phyloP scores from a whole-genome alignment of 768 basidiomycete genomes.

The Boletellus ananiceps region DNA sequence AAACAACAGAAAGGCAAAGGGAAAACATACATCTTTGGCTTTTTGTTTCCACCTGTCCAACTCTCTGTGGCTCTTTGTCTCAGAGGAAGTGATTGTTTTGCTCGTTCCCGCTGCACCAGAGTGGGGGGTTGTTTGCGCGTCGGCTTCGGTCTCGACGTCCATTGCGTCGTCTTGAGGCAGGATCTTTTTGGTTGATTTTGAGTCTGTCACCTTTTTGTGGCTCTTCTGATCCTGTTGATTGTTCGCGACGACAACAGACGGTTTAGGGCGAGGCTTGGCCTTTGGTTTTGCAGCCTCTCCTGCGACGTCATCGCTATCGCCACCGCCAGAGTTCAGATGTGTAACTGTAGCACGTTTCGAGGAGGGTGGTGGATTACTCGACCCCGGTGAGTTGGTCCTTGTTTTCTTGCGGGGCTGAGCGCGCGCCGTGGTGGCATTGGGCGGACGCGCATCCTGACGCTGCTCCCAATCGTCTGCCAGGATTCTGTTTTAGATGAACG shows the following conservation, averaged over 20 bases:
- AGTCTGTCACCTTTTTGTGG: constrained; percentile 7
- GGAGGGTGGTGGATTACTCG: constrained; percentile 8
- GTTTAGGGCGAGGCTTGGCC: constrained; percentile 17
- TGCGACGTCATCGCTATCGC: not conserved
- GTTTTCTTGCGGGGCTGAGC: constrained; percentile 17
- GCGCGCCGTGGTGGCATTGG: constrained; percentile 14
- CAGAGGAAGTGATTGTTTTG: constrained; percentile 11
- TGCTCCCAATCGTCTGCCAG: constrained; percentile 22
- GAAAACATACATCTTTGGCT: constrained; percentile 20
- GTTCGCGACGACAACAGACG: not conserved
- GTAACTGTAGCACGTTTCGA: constrained; percentile 10
- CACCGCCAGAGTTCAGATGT: not conserved
- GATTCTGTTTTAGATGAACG: constrained; percentile 24
- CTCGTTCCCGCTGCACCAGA: constrained; percentile 7
- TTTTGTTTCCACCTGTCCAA: constrained; percentile 31
- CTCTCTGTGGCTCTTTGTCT: constrained; percentile 17
- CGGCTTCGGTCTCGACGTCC: constrained; percentile 11
- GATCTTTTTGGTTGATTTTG: constrained; percentile 10
- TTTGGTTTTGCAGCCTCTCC: constrained; percentile 12
- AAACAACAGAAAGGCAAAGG: not conserved
- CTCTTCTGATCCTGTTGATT: constrained; percentile 5
- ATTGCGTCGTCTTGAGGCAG: constrained; percentile 6
- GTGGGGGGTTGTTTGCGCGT: constrained; percentile 2
- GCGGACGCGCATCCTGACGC: constrained; percentile 4
- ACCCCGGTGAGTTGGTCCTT: constrained; percentile 11